Evolutionary conservation across 805 yeast genomes (phyloP), one percentile per base, ranked within the genome.

Genomic region (Myxozyma monticola): DNA sequence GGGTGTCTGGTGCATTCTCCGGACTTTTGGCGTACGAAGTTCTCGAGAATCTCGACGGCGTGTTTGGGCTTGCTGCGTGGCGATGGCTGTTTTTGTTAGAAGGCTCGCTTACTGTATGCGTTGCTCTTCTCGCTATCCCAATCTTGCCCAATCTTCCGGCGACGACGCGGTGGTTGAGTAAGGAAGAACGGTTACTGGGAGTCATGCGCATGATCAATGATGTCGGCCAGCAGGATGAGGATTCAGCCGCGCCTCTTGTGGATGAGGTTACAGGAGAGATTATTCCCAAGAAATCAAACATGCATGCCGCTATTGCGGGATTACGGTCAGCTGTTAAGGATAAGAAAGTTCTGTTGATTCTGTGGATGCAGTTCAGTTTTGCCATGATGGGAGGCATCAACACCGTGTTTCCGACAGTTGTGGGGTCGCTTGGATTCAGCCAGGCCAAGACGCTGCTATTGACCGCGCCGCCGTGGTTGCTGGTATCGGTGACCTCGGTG

Each of bases 321-420:
- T 34, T 51, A 14, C 4, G 15, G 17, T 14, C 51, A 31, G 65
- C 65, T 2, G 20, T 61, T 8, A 37, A 21, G 21, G 66, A 63
- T 42, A 36, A 42, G 42, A 63, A 62, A 53, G 62, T 59, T 4
- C 54, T 56, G 48, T 26, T 55, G 2, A 40, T 49, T 14, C 39
- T 50, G 7, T 54, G 54, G n/a, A 49, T 60, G 44, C 47, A 60
- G 45, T 57, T 59, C 42, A 73, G 73, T 63, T 66, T 75, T 25
- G 84, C 77, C 42, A 81, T 81, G 34, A 81, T 83, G 43, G 76
- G 79, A 57, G 83, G 84, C 62, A 81, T 79, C 37, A 77, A 82
- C n/a, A 51, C 53, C 20, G 55, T 55, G 18, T 52, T 48, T 33
- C 85, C 85, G 28, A 72, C 83, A 0, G 79, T 81, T 26, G 84